Percentiles rank a stretch among this genome's conserved stretches.
Conservation (phyloP, 1,284 basidiomycete genomes). For the Ganoderma boninense region DNA sequence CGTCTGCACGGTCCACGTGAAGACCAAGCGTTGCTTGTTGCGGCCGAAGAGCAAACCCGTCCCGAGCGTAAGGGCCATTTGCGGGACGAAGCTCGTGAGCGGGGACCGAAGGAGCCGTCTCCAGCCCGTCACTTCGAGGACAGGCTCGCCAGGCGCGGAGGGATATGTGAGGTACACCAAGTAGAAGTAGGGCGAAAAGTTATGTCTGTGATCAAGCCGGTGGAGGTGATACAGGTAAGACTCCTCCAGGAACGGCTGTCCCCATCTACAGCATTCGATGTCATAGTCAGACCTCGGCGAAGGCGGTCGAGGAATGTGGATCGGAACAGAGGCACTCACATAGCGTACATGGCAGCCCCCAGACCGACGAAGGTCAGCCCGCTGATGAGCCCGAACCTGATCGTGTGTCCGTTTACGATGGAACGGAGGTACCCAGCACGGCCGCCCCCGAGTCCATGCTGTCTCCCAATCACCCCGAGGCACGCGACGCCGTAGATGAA, state of each 20-base stretch:
- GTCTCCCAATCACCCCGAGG: constrained; percentile 66
- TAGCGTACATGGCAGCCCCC: constrained; percentile 72
- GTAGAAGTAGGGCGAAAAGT: constrained; percentile 98
- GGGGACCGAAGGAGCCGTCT: constrained; percentile 63
- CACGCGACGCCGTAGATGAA: constrained; percentile 88
- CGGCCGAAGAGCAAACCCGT: constrained; percentile 73
- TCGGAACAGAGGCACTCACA: constrained; percentile 62
- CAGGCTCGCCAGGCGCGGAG: constrained; percentile 31
- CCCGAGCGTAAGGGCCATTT: constrained; percentile 72
- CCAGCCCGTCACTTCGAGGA: constrained; percentile 47
- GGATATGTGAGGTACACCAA: constrained; percentile 88
- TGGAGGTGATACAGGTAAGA: constrained; percentile 94
- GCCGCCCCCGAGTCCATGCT: constrained; percentile 33
- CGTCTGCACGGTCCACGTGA: constrained; percentile 94
- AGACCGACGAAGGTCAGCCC: constrained; percentile 75
- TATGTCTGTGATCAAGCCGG: constrained; percentile 95
- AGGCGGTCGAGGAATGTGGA: constrained; percentile 8
- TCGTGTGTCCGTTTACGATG: constrained; percentile 62
- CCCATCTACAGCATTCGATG: constrained; percentile 72
- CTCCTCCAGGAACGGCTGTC: constrained; percentile 89
- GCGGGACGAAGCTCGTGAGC: constrained; percentile 77
- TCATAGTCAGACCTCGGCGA: not conserved
- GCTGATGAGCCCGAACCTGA: constrained; percentile 77
- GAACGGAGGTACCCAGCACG: constrained; percentile 46
- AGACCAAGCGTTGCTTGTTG: constrained; percentile 64